phyloP scores from a whole-genome alignment of 768 basidiomycete genomes.

The Boletales sp. region DNA sequence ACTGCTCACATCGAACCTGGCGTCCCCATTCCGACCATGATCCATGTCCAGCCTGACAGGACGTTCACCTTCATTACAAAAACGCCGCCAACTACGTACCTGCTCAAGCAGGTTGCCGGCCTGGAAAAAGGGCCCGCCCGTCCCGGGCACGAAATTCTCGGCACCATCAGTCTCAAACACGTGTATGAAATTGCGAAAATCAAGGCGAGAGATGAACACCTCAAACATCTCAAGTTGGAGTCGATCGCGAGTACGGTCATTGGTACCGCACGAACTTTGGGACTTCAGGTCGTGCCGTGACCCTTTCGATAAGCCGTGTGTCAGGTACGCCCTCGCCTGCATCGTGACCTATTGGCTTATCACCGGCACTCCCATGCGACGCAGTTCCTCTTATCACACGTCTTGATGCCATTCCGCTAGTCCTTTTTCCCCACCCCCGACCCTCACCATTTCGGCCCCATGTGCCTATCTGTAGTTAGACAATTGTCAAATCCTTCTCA shows the following conservation, averaged over 20 bases:
- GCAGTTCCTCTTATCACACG: constrained; percentile 25
- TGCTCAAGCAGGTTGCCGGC: constrained; percentile 87
- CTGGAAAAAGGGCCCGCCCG: constrained; percentile 88
- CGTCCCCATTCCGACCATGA: constrained; percentile 86
- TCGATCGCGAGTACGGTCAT: constrained; percentile 84
- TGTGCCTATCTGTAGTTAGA: constrained; percentile 27
- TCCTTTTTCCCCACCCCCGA: constrained; percentile 7
- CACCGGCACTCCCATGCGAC: constrained; percentile 1
- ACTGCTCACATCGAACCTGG: constrained; percentile 85
- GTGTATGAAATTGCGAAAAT: constrained; percentile 98
- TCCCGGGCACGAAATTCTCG: constrained; percentile 73
- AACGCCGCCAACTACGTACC: constrained; percentile 85
- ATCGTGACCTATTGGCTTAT: constrained; percentile 22
- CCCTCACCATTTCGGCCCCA: constrained; percentile 8
- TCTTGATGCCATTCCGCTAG: constrained; percentile 10
- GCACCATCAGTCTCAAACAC: constrained; percentile 91
- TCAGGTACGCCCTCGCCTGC: constrained; percentile 26
- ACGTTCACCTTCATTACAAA: constrained; percentile 92
- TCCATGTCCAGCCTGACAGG: constrained; percentile 91
- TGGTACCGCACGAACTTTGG: constrained; percentile 85
- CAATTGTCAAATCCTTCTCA: constrained; percentile 14
- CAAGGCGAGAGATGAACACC: constrained; percentile 85
- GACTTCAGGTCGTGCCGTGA: constrained; percentile 88
- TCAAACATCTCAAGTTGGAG: constrained; percentile 84
- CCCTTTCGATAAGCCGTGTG: constrained; percentile 12